Percentiles rank a stretch among this genome's conserved stretches.
These are phyloP conservation scores for Xylaria acuta DNA, from an alignment of 495 filamentous ascomycete genomes.

Conservation along the genomic window DNA sequence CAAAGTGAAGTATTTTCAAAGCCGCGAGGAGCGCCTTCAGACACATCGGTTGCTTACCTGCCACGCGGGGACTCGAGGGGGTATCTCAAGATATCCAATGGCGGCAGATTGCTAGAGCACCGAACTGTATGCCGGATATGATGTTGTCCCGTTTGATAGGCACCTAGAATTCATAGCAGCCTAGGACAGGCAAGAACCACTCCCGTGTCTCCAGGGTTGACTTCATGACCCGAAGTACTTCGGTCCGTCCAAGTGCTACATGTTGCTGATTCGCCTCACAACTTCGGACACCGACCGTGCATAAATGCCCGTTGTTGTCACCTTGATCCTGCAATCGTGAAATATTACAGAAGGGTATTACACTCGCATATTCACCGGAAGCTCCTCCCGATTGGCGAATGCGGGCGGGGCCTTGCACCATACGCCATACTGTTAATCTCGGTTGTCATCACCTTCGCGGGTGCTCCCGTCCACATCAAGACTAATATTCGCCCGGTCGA, in stretches of 20 bases:
- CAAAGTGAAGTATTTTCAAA: not conserved
- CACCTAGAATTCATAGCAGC: not conserved
- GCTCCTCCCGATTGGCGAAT: not conserved
- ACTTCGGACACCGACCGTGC: constrained; percentile 1
- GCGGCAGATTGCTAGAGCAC: not conserved
- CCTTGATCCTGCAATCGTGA: not conserved
- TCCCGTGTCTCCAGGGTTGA: not conserved
- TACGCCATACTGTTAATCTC: not conserved
- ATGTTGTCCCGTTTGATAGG: not conserved
- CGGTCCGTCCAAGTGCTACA: not conserved
- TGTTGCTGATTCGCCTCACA: not conserved
- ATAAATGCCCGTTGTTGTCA: not conserved
- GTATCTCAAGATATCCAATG: not conserved
- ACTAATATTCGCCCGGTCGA: no score
- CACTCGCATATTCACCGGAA: not conserved
- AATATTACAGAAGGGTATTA: not conserved
- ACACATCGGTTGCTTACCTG: not conserved
- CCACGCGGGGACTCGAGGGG: not conserved
- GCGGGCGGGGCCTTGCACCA: not conserved
- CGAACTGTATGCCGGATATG: not conserved
- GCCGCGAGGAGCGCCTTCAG: constrained; percentile 4
- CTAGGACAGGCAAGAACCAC: not conserved
- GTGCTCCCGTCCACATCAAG: not conserved
- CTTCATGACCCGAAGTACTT: not conserved
- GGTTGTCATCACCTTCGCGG: not conserved